phyloP scores from a whole-genome alignment of 257 asterid species.

The Rubia yunnanensis region DNA sequence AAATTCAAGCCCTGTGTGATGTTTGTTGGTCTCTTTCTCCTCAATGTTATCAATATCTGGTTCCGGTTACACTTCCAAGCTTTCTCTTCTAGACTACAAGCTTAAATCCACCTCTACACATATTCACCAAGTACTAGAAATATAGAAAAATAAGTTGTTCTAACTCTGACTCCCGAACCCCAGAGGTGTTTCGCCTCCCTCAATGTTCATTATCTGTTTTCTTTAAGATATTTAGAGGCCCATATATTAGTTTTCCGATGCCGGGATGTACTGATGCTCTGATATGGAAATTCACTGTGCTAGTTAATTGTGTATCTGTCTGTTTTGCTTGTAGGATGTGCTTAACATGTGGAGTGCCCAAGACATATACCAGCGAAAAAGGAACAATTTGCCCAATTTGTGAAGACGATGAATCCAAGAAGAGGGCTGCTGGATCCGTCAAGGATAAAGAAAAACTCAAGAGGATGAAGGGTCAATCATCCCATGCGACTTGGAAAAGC shows the following conservation, averaged over 20 bases:
- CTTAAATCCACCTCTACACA: not conserved
- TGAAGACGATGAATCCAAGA: slow-evolving; percentile 41
- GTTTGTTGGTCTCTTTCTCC: not conserved
- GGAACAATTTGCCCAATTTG: slow-evolving; percentile 87
- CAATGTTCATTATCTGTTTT: not conserved
- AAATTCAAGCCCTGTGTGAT: not conserved
- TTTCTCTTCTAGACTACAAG: not conserved
- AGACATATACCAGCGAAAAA: slow-evolving; percentile 53
- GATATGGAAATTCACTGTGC: not conserved
- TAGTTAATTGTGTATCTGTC: not conserved
- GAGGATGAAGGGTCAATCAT: slow-evolving; percentile 95
- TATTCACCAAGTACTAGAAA: not conserved
- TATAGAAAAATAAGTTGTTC: not conserved
- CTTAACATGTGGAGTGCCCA: slow-evolving; percentile 71
- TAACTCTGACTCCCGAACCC: not conserved
- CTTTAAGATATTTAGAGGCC: not conserved
- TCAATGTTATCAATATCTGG: not conserved
- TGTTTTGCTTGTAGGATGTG: slow-evolving; percentile 56
- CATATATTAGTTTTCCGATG: not conserved
- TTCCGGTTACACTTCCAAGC: not conserved
- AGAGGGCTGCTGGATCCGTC: slow-evolving; percentile 60
- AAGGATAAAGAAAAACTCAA: slow-evolving; percentile 93
- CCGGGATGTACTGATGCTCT: too few relatives aligned
- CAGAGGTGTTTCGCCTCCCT: not conserved
- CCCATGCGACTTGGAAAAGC: slow-evolving; percentile 96